Base-by-base conservation (phyloP, 2,329 filamentous ascomycete species). In the Penicillium sp. region DNA sequence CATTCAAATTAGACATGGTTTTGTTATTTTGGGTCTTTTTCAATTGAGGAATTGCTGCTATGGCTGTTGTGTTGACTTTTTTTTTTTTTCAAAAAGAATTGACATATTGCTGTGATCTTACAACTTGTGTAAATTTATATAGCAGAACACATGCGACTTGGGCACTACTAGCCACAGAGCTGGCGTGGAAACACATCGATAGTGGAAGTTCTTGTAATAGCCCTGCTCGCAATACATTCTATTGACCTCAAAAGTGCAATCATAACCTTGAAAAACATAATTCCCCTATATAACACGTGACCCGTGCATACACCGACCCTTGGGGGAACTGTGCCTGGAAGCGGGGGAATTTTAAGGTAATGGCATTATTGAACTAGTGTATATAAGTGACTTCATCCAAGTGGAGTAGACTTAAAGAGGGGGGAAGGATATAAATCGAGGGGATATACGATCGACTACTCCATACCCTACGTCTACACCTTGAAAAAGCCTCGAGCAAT, bases 291-390 rank as follows among this genome's bases (percentile, higher is more conserved):
- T 3, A 8, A 11, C 52, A 54, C 52, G 52, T 55, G 52, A 55
- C 21, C 33, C 2, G 6, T 40, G 31, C 9, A 15, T 13, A 21
- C 16, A 41, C n/a, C 15, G 11, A 50, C 15, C 15, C 15, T 27
- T 23, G 31, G n/a, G n/a, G 9, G 19, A 40, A 29, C n/a, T 5
- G 23, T 7, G 5, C 5, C 9, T 41, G 38, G 27, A 31, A 21
- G 49, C 29, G 38, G 49, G 48, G 49, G 49, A 19, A 44, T 21
- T 51, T 49, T 49, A 50, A 54, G n/a, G 44, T 34, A 33, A 43
- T 43, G 4, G 9, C 5, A 23, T 40, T 15, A 48, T 39, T 6
- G 16, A 34, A 47, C 50, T 53, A 53, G 43, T 33, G 36, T 39
- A 10, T 16, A 7, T 23, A 41, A 9, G 23, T 47, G 34, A 53